These are phyloP conservation scores for Fusarium falciforme DNA, from an alignment of 2,329 filamentous ascomycete species.

Conservation along the genomic window DNA sequence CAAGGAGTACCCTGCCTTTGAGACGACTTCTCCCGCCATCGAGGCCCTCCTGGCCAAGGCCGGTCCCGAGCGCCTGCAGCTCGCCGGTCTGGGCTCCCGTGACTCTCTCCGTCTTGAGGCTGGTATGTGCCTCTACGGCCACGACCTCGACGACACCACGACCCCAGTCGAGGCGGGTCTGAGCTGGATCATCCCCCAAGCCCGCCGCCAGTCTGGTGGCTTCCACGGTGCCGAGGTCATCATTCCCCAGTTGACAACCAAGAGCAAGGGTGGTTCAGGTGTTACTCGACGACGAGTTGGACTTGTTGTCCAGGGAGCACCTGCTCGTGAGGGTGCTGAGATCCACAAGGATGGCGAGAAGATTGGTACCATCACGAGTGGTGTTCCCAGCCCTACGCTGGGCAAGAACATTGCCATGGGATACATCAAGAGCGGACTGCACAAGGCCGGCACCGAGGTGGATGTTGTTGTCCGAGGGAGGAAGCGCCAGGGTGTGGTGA, in stretches of 20 bases:
- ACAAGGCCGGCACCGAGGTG: constrained; percentile 87
- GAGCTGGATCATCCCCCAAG: constrained; percentile 86
- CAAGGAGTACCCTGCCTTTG: constrained; percentile 53
- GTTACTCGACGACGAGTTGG: constrained; percentile 82
- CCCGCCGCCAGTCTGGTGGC: constrained; percentile 73
- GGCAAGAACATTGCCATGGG: constrained; percentile 97
- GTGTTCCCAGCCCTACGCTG: constrained; percentile 87
- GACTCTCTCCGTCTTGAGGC: constrained; percentile 95
- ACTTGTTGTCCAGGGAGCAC: constrained; percentile 84
- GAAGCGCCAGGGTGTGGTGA: constrained; percentile 78
- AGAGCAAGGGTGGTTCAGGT: constrained; percentile 77
- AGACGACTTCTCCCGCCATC: constrained; percentile 66
- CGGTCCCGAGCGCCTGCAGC: constrained; percentile 71
- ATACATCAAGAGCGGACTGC: constrained; percentile 82
- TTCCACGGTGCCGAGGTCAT: constrained; percentile 89
- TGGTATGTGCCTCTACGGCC: constrained; percentile 99
- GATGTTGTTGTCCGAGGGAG: constrained; percentile 82
- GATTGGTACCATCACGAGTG: constrained; percentile 87
- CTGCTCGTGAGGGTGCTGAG: constrained; percentile 88
- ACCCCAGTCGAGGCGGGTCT: constrained; percentile 69
- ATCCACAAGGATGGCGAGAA: constrained; percentile 75
- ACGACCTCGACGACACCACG: constrained; percentile 87
- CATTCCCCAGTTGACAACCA: constrained; percentile 78
- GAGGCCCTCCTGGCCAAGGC: constrained; percentile 76
- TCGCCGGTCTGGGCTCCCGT: constrained; percentile 89